These are phyloP conservation scores for Xylaria sp. DNA, from an alignment of 2,329 filamentous ascomycete genomes.

Conservation along the genomic window DNA sequence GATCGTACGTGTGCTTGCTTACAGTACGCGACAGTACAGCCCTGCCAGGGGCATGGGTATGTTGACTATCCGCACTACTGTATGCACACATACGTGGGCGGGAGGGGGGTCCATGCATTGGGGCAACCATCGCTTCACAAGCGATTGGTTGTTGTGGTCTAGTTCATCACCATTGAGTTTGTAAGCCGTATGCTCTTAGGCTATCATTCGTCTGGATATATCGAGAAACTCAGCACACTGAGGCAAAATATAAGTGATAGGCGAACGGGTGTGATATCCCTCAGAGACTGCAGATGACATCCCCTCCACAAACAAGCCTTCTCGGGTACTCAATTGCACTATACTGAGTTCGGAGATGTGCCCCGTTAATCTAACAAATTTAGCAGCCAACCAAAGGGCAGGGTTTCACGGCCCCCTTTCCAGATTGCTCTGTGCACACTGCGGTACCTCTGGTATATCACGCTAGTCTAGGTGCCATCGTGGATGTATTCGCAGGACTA, in stretches of 20 bases:
- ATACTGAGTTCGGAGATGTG: slow-evolving; percentile 17
- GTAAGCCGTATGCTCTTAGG: not conserved
- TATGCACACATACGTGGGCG: no score
- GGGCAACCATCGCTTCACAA: slow-evolving; percentile 5
- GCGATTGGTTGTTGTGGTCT: slow-evolving; percentile 9
- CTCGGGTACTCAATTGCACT: not conserved
- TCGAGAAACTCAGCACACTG: not conserved
- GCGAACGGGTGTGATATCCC: slow-evolving; percentile 16
- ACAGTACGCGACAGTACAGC: not conserved
- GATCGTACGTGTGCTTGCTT: not conserved
- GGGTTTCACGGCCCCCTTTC: slow-evolving; percentile 20
- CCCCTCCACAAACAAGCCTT: slow-evolving; percentile 8
- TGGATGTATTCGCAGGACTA: not conserved
- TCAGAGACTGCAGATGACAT: slow-evolving; percentile 5
- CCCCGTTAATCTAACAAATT: slow-evolving; percentile 1
- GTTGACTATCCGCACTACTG: no score
- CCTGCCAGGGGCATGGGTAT: not conserved
- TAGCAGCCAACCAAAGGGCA: slow-evolving; percentile 8
- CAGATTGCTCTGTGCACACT: slow-evolving; percentile 12
- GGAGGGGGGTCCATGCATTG: no score
- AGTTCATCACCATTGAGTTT: slow-evolving; percentile 14
- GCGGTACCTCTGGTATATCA: no score
- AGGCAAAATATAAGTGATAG: slow-evolving; percentile 1
- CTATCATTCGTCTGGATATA: slow-evolving; percentile 12
- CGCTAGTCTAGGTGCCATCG: no score